phyloP scores from a whole-genome alignment of 1,139 yeast species.

The Taphrina betulina region DNA sequence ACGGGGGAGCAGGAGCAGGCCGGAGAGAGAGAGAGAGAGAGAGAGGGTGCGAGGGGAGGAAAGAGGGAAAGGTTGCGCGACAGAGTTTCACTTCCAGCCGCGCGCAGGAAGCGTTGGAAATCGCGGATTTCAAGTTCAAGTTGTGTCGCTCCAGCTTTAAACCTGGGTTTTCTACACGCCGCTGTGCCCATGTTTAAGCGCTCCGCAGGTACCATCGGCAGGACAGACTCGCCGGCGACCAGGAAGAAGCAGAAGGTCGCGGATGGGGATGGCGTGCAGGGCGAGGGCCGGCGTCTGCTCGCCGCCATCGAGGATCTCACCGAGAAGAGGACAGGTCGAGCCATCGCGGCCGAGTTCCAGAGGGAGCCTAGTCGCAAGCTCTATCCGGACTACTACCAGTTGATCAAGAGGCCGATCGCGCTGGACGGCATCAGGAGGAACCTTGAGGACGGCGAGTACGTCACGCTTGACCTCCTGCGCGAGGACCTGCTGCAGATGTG shows the following conservation, averaged over 20 bases:
- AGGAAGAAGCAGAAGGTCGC: constrained; percentile 26
- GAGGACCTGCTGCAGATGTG: constrained; percentile 77
- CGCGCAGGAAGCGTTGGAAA: too few relatives aligned
- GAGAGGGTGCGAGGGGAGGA: too few relatives aligned
- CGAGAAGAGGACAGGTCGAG: constrained; percentile 37
- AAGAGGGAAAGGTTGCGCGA: too few relatives aligned
- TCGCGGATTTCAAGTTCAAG: too few relatives aligned
- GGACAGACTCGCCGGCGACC: constrained; percentile 21
- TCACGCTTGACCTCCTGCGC: constrained; percentile 55
- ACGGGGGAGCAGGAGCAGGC: neutral
- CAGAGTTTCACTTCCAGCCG: too few relatives aligned
- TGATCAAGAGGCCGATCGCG: constrained; percentile 49
- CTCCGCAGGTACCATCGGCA: constrained; percentile 15
- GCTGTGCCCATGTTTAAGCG: constrained; percentile 25
- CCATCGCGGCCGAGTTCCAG: constrained; percentile 52
- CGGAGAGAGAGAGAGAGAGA: too few relatives aligned
- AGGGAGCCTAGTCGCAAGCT: constrained; percentile 70
- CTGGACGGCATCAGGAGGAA: constrained; percentile 42
- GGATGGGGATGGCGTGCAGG: constrained; percentile 10
- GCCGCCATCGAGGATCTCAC: constrained; percentile 25
- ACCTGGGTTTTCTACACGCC: neutral
- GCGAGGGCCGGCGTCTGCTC: constrained; percentile 20
- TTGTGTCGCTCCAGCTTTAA: too few relatives aligned
- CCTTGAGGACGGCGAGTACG: constrained; percentile 34
- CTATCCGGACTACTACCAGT: constrained; percentile 78